Base-by-base conservation (phyloP, 2,329 filamentous ascomycete species). In the Aspergillus phoenicis region DNA sequence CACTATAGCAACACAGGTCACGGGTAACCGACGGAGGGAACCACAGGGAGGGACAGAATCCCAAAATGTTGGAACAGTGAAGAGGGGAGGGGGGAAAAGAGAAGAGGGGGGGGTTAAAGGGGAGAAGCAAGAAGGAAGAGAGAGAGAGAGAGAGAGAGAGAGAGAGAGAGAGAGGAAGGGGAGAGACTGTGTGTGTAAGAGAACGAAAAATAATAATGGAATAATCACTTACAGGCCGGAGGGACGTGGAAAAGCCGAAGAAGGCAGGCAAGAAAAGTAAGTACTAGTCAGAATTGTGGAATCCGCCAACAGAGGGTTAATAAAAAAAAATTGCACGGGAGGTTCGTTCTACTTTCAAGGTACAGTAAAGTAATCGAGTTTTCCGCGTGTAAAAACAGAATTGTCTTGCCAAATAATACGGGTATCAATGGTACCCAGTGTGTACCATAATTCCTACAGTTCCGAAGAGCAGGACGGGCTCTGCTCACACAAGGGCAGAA, bases 61-160 rank as follows among this genome's bases (percentile, higher is more conserved):
- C 62, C 65, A 63, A 62, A 63, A 41, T 61, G 62, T 62, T 62
- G 60, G 59, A 57, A 58, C 62, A 64, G 66, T 56, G 62, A 64
- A 64, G 64, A 64, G 64, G 60, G 63, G 61, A 61, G 59, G 58
- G 28, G 28, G 28, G 10, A 30, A 30, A 10, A 30, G 64, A 58
- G 62, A 66, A 65, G 64, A 62, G 64, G 65, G 63, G 66, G 65
- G 66, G 65, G 66, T 62, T 58, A 60, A 56, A 64, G 61, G 55
- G 59, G 52, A 61, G 55, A 55, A 51, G 49, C 59, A 59, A 62
- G 55, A 60, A 59, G 36, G 52, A 64, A 61, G 57, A 61, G 64
- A 62, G 56, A 58, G 59, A 54, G 58, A 62, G 28, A 61, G 57
- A 61, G 64, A 62, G 56, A 58, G 59, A 54, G 58, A 62, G 28